A percentile compares a stretch with the other conserved stretches of the same genome.
phyloP scores from a whole-genome alignment of 2,329 filamentous ascomycete genomes.

The Fusarium coicis region DNA sequence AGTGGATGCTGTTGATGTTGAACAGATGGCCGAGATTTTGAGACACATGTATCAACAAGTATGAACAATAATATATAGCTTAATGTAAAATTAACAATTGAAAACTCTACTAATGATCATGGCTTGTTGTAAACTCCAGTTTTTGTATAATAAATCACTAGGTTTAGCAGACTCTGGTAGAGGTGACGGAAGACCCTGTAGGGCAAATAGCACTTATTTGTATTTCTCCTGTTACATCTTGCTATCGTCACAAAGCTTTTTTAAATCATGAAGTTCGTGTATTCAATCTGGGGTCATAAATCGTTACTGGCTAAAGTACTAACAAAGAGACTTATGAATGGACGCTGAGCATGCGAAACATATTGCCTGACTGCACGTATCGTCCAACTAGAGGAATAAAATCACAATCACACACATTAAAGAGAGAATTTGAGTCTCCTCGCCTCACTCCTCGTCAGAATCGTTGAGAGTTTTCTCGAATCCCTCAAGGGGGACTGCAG shows the following conservation, averaged over 20 bases:
- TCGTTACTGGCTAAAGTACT: neutral
- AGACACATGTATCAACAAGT: neutral
- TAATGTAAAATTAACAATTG: neutral
- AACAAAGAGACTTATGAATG: neutral
- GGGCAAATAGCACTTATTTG: neutral
- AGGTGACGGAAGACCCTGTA: neutral
- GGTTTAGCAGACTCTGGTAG: neutral
- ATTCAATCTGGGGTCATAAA: conserved; percentile 6
- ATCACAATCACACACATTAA: too few relatives aligned
- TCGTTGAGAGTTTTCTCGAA: conserved; percentile 36
- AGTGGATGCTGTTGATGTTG: neutral
- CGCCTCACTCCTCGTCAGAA: conserved; percentile 28
- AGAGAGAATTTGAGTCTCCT: neutral
- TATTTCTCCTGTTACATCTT: neutral
- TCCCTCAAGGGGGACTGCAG: conserved; percentile 30
- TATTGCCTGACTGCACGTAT: neutral
- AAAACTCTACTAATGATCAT: too few relatives aligned
- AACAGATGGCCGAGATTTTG: neutral
- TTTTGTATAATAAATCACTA: neutral
- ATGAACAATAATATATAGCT: neutral
- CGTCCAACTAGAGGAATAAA: neutral
- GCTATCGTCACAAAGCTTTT: neutral
- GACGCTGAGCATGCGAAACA: neutral
- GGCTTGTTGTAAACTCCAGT: neutral
- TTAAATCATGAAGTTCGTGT: neutral